A percentile compares a stretch with the other conserved stretches of the same genome.
phyloP scores from a whole-genome alignment of 371 early-diverging fungal genomes.

The Mucor irregularis region DNA sequence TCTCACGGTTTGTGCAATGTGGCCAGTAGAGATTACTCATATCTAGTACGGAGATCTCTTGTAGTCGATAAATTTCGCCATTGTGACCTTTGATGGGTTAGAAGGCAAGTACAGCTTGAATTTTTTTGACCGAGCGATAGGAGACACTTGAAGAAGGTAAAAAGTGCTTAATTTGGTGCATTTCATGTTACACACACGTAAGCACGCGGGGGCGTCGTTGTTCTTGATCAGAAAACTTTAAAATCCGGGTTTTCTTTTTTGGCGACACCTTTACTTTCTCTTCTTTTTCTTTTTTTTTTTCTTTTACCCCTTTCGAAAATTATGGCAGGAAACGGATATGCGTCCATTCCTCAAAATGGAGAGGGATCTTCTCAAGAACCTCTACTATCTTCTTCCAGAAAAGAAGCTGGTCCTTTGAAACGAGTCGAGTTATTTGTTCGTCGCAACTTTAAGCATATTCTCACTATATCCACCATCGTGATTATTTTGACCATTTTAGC shows the following conservation, averaged over 20 bases:
- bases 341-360: constrained; percentile 8
- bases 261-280: too few species aligned
- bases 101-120: too few species aligned
- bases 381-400: neutral
- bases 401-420: neutral
- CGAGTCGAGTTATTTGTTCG: neutral
- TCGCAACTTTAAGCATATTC: constrained; percentile 4
- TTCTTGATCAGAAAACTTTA: too few species aligned
- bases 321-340: constrained; percentile 7
- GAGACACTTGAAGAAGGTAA: constrained; percentile 6
- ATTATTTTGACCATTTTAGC: neutral
- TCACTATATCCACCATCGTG: neutral
- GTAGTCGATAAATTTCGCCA: too few species aligned
- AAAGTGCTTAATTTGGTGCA: constrained; percentile 3
- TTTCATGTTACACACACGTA: too few species aligned
- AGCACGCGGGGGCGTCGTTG: too few species aligned
- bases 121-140: constrained; percentile 14
- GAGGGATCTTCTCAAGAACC: constrained; percentile 6
- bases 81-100: too few species aligned
- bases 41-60: too few species aligned
- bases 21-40: too few species aligned
- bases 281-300: neutral
- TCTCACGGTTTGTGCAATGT: too few species aligned
- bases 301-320: neutral
- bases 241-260: too few species aligned